phyloP scores from a whole-genome alignment of 495 filamentous ascomycete genomes.

The Xylaria sp. region DNA sequence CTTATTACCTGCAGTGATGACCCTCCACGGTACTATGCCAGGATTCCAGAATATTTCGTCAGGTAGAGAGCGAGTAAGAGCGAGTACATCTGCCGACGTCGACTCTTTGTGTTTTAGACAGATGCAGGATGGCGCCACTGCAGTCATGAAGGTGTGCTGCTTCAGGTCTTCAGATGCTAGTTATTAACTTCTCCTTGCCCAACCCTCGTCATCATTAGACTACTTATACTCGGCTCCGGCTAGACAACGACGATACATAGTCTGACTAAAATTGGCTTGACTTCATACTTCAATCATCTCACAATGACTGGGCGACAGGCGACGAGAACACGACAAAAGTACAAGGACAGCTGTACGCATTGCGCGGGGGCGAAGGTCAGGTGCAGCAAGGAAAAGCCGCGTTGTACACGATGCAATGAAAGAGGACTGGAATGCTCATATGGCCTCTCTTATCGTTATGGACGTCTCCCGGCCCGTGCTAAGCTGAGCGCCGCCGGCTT shows the following conservation, averaged over 20 bases:
- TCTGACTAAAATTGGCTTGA: conserved; percentile 8
- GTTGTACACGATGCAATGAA: conserved; percentile 28
- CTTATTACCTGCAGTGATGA: conserved; percentile 24
- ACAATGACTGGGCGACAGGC: conserved; percentile 30
- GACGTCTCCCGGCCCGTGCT: conserved; percentile 30
- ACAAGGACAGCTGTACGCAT: conserved; percentile 32
- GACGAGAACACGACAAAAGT: conserved; percentile 32
- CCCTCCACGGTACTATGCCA: conserved; percentile 19
- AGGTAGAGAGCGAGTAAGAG: conserved; percentile 3
- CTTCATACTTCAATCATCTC: conserved; percentile 20
- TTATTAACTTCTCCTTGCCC: conserved; percentile 10
- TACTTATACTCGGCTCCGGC: conserved; percentile 28
- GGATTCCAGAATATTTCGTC: conserved; percentile 24
- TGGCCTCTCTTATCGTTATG: conserved; percentile 30
- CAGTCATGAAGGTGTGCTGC: conserved; percentile 22
- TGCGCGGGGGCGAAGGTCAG: conserved; percentile 30
- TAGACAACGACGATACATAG: conserved; percentile 17
- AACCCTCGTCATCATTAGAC: conserved; percentile 24
- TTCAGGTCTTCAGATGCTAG: conserved; percentile 2
- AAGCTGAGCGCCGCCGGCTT: conserved; percentile 20
- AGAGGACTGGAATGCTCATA: conserved; percentile 30
- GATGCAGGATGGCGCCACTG: conserved; percentile 28
- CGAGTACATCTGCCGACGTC: conserved; percentile 27
- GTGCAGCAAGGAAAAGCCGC: conserved; percentile 31
- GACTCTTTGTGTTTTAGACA: conserved; percentile 19